A percentile compares a stretch with the other conserved stretches of the same genome.
These are phyloP conservation scores for Sutorius australiensis DNA, from an alignment of 768 basidiomycete species.

Conservation along the genomic window DNA sequence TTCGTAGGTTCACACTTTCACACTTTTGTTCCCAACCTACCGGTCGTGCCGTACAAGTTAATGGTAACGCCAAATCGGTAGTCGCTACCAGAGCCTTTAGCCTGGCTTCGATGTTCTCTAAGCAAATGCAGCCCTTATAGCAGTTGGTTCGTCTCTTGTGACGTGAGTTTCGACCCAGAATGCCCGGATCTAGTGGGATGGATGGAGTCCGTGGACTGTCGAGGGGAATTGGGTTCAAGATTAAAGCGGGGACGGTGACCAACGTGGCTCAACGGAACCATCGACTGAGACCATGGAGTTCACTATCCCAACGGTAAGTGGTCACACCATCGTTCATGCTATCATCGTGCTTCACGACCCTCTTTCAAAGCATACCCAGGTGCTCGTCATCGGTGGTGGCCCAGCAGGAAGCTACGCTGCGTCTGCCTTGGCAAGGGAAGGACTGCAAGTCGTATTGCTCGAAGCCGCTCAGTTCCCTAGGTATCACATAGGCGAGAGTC, in stretches of 20 bases:
- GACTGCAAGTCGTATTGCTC: conserved; percentile 52
- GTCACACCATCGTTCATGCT: neutral
- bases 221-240: conserved; percentile 1
- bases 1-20: neutral
- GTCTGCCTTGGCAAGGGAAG: conserved; percentile 52
- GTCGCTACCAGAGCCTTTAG: neutral
- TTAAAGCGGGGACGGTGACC: neutral
- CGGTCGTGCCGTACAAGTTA: neutral
- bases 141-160: neutral
- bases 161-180: neutral
- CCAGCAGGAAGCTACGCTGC: conserved; percentile 59
- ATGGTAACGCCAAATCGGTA: neutral
- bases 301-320: conserved; percentile 25
- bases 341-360: neutral
- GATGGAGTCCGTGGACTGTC: neutral
- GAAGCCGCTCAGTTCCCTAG: conserved; percentile 56
- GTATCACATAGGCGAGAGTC: conserved; percentile 48
- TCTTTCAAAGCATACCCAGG: conserved; percentile 21
- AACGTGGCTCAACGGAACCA: neutral
- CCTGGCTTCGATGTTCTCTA: conserved; percentile 5
- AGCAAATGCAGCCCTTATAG: neutral
- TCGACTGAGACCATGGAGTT: conserved; percentile 4
- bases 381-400: conserved; percentile 56
- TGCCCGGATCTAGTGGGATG: neutral
- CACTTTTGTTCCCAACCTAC: neutral